These are phyloP conservation scores for Primulina eburnea DNA, from an alignment of 257 asterid genomes.

Conservation along the genomic window DNA sequence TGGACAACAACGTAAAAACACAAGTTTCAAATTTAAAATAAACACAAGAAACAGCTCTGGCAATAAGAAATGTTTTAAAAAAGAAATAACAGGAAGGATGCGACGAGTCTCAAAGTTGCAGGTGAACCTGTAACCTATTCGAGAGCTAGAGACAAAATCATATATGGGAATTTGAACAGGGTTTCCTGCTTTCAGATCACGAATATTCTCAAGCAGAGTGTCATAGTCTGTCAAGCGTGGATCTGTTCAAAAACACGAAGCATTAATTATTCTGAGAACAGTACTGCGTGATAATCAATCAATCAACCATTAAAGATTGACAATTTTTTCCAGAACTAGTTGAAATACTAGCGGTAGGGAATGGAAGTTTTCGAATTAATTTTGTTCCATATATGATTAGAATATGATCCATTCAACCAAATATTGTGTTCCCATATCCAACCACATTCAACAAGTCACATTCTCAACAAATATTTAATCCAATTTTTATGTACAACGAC, in stretches of 20 bases:
- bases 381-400: conserved; percentile 8
- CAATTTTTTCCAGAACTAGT: neutral
- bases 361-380: neutral
- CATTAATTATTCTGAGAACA: conserved; percentile 21
- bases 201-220: conserved; percentile 84
- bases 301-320: conserved; percentile 18
- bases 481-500: neutral
- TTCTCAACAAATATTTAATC: conserved; percentile 1
- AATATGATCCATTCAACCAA: conserved; percentile 11
- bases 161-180: conserved; percentile 87
- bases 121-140: conserved; percentile 82
- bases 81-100: neutral
- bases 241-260: conserved; percentile 53
- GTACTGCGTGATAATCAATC: neutral
- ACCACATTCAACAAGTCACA: conserved; percentile 4
- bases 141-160: conserved; percentile 86
- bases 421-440: conserved; percentile 4
- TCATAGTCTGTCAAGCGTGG: conserved; percentile 98
- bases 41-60: neutral
- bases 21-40: neutral
- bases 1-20: conserved; percentile 2
- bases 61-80: too few species aligned
- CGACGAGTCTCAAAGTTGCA: conserved; percentile 12
- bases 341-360: conserved; percentile 4
- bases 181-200: conserved; percentile 69